phyloP scores from a whole-genome alignment of 75 land plant species.

The Chamaecyparis obtusa region DNA sequence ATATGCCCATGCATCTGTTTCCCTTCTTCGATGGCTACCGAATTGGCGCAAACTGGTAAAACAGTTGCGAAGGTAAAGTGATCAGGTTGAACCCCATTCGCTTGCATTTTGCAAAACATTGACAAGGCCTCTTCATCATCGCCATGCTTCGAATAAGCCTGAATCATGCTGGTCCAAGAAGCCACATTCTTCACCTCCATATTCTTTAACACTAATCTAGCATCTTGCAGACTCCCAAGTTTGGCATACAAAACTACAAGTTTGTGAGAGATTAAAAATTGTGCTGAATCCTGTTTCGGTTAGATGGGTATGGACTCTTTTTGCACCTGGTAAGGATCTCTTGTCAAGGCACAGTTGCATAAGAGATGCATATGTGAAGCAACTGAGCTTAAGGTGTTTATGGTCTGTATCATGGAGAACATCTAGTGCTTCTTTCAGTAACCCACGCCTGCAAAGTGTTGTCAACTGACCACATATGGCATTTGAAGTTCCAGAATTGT shows the following conservation, averaged over 20 bases:
- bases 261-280: slow-evolving; percentile 16
- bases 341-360: neutral
- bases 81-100: slow-evolving; percentile 18
- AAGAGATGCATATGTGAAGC: neutral
- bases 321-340: neutral
- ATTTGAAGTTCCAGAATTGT: neutral
- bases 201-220: slow-evolving; percentile 28
- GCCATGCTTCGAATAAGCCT: slow-evolving; percentile 38
- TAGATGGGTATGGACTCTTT: neutral
- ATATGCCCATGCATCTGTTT: slow-evolving; percentile 16
- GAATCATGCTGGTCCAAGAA: slow-evolving; percentile 62
- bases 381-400: neutral
- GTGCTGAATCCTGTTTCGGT: neutral
- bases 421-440: neutral
- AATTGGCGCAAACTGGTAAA: slow-evolving; percentile 8
- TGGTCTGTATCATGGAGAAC: neutral
- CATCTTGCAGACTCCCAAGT: slow-evolving; percentile 29
- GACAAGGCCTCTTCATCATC: slow-evolving; percentile 15
- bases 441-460: neutral
- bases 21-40: slow-evolving; percentile 1
- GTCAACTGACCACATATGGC: neutral
- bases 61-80: slow-evolving; percentile 31
- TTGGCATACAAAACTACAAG: slow-evolving; percentile 47
- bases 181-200: slow-evolving; percentile 32
- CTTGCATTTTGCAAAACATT: slow-evolving; percentile 33